Evolutionary conservation across 768 basidiomycete genomes (phyloP), one percentile per base, ranked within the genome.

Genomic region (Naganishia vaughanmartiniae): DNA sequence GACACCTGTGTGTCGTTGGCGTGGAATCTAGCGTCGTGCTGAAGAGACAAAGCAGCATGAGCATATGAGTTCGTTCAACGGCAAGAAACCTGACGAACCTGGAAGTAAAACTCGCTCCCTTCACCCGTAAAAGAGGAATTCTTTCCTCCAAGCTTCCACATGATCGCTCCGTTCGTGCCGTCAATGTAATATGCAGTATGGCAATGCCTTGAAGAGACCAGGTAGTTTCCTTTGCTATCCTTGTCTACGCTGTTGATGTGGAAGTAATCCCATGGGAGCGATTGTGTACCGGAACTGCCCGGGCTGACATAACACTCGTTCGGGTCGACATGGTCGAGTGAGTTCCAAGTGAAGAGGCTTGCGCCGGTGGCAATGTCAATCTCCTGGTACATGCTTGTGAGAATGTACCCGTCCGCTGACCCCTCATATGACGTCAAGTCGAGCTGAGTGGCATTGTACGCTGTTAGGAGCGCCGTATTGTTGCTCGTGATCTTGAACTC

Each of bases 221-320:
- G 73, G 71, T 76, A 79, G 67, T 76, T 75, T n/a, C 73, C 76
- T 9, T 53, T 34, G 14, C 30, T 34, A 48, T 74, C 73, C 66
- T 77, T 77, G 5, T 77, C 75, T 30, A 76, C 48, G 26, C 76
- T 73, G 71, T 79, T 79, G 70, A 79, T 74, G 67, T 79, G 78
- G 56, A 76, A 76, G 31, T 66, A 75, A 54, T 75, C 74, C 65
- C 57, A 73, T 45, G 70, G 67, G 15, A 45, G 30, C 36, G 46
- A 48, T 53, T 36, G 36, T n/a, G 69, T 67, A 21, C 70, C 75
- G 17, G 74, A 72, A 14, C 31, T 33, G 11, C 74, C 74, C 0
- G 76, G 74, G 15, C 24, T 48, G 15, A 74, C 72, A 63, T 78
- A 80, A 21, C 73, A 71, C n/a, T 72, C 57, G 2, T 21, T 33